Evolutionary conservation across 495 filamentous ascomycete genomes (phyloP), one percentile per base, ranked within the genome.

Genomic region (Penicillium cinerascens): DNA sequence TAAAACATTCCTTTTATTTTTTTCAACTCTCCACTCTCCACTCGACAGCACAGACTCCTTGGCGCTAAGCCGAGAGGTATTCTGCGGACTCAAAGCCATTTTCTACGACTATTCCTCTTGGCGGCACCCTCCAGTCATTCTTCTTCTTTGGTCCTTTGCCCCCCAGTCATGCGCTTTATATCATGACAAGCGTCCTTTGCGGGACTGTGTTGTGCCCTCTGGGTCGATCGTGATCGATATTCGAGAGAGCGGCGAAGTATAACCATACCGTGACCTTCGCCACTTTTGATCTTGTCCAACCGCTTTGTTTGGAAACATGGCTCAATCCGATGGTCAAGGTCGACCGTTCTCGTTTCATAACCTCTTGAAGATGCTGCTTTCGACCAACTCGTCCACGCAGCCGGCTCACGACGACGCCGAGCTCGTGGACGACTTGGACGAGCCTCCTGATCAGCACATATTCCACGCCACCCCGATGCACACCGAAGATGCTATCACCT

Each of bases 381-480:
- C 74, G 26, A 61, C 74, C n/a, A 66, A 68, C 44, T 58, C 67
- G 44, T 64, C 79, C 61, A 58, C 52, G 44, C 63, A 70, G 52
- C 56, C 66, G 8, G 46, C 62, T 18, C 65, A 63, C 18, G 75
- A 76, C 44, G 76, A 78, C 21, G 61, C 58, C 43, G 77, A 78
- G 40, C 43, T 77, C 60, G 51, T 61, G 26, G 73, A 77, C 53
- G 82, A 83, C 49, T 64, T 76, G 44, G 79, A 84, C 51, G 82
- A 85, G 66, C 65, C 63, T 21, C 68, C 66, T 41, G 63, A 73
- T 50, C 67, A 67, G 25, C 72, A 67, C 41, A 61, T 65, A 18
- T 55, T 67, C 10, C 65, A 63, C 49, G 64, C 61, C 33, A 59
- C 60, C 16, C 45, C 60, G 22, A 64, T 57, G 39, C 58, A 64